phyloP scores from a whole-genome alignment of 2,329 filamentous ascomycete species.

The Juglanconis oblonga region DNA sequence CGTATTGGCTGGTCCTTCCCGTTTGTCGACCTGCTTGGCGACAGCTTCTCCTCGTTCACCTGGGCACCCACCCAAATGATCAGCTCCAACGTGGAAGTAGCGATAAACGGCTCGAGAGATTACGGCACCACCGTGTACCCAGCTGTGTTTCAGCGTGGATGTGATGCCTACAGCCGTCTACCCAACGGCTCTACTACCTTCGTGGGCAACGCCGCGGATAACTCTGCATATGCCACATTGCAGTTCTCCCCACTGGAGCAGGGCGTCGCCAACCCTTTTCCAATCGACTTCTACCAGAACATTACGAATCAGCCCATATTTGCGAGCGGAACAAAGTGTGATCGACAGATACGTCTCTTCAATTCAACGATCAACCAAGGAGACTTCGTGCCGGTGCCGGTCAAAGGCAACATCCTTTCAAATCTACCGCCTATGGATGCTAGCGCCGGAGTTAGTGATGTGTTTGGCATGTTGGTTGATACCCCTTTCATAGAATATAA shows the following conservation, averaged over 20 bases:
- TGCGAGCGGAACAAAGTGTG: slow-evolving; percentile 42
- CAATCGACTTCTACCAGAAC: slow-evolving; percentile 44
- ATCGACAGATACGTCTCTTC: slow-evolving; percentile 34
- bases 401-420: slow-evolving; percentile 24
- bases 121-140: slow-evolving; percentile 45
- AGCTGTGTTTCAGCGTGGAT: slow-evolving; percentile 42
- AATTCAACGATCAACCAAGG: slow-evolving; percentile 27
- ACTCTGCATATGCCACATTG: slow-evolving; percentile 27
- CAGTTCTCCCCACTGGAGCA: slow-evolving; percentile 22
- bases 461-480: slow-evolving; percentile 29
- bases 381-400: slow-evolving; percentile 23
- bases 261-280: slow-evolving; percentile 27
- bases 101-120: slow-evolving; percentile 40
- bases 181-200: slow-evolving; percentile 26
- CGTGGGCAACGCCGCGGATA: slow-evolving; percentile 20
- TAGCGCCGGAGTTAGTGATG: slow-evolving; percentile 19
- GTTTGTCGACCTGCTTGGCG: slow-evolving; percentile 50
- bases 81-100: slow-evolving; percentile 37
- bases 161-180: slow-evolving; percentile 44
- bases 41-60: slow-evolving; percentile 49
- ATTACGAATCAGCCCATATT: slow-evolving; percentile 56
- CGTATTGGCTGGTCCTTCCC: slow-evolving; percentile 52
- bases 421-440: slow-evolving; percentile 23
- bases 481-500: slow-evolving; percentile 34
- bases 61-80: slow-evolving; percentile 48